Evolutionary conservation across 306 rosid genomes (phyloP).

Genomic region (Pyrus pyrifolia): DNA sequence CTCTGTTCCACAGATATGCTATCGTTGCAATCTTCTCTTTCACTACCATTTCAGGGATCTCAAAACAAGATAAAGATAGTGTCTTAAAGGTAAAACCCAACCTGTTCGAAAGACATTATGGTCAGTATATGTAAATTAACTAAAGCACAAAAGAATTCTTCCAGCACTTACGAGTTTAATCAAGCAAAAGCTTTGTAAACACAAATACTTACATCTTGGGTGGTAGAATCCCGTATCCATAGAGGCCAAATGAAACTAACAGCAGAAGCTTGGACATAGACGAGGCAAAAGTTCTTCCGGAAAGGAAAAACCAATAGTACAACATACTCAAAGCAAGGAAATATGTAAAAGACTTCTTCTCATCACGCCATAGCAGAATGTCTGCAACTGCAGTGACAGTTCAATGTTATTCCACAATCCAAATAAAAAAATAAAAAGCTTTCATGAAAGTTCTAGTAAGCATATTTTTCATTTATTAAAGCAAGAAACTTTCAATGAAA

Average conservation of each 20-base stretch:
- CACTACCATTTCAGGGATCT: slow-evolving; percentile 35
- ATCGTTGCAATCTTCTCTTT: slow-evolving; percentile 37
- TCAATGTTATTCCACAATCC: slow-evolving; percentile 20
- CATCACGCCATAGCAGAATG: slow-evolving; percentile 85
- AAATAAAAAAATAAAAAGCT: neutral
- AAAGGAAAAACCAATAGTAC: slow-evolving; percentile 79
- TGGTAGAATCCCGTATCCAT: slow-evolving; percentile 55
- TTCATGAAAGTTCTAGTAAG: slow-evolving; percentile 1
- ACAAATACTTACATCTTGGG: slow-evolving; percentile 45
- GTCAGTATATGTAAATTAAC: slow-evolving; percentile 18
- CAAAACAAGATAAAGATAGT: slow-evolving; percentile 41
- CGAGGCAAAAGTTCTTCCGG: slow-evolving; percentile 54
- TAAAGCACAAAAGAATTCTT: neutral
- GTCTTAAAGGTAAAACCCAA: slow-evolving; percentile 37
- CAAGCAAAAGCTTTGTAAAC: slow-evolving; percentile 12
- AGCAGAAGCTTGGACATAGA: slow-evolving; percentile 58
- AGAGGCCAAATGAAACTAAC: slow-evolving; percentile 32
- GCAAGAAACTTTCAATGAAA: neutral
- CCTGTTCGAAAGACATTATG: slow-evolving; percentile 32
- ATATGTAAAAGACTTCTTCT: slow-evolving; percentile 60
- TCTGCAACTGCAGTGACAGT: slow-evolving; percentile 65
- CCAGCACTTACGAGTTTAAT: neutral
- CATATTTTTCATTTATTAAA: neutral
- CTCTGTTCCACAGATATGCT: slow-evolving; percentile 58
- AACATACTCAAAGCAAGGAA: slow-evolving; percentile 47